Conservation (phyloP, 1,284 basidiomycete species). For the Cystobasidium sp. region DNA sequence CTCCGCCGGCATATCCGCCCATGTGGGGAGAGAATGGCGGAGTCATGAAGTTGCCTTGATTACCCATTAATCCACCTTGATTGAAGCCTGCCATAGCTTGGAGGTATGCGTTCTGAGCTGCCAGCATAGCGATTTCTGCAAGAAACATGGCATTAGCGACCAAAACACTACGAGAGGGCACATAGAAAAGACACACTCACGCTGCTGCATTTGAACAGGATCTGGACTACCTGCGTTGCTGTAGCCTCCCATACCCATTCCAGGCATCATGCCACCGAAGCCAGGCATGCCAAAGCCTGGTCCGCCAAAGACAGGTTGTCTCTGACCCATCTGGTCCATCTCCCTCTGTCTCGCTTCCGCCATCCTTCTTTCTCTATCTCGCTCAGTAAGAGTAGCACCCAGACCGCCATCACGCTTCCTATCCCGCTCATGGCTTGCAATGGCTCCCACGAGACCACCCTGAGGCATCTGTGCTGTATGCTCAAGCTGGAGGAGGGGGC, state of each 20-base stretch:
- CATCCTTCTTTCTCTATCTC: conserved; percentile 85
- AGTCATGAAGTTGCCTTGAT: conserved; percentile 18
- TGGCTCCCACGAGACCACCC: conserved; percentile 91
- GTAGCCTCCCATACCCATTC: conserved; percentile 40
- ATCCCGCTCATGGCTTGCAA: conserved; percentile 92
- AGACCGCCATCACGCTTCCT: conserved; percentile 91
- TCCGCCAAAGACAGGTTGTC: conserved; percentile 53
- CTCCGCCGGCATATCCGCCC: background rate
- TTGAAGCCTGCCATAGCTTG: conserved; percentile 50
- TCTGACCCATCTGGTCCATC: conserved; percentile 78
- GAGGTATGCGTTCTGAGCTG: conserved; percentile 50
- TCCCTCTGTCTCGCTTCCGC: conserved; percentile 81
- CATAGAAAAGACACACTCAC: background rate
- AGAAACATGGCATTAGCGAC: background rate
- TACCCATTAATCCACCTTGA: conserved; percentile 32
- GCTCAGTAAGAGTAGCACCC: conserved; percentile 89
- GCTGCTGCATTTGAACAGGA: conserved; percentile 28
- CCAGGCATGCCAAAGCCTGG: conserved; percentile 48
- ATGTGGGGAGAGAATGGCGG: conserved; percentile 22
- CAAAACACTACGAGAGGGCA: background rate
- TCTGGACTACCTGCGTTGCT: conserved; percentile 2
- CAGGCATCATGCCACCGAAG: conserved; percentile 32
- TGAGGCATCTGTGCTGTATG: conserved; percentile 93
- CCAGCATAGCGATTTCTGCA: conserved; percentile 45
- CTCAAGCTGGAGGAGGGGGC: conserved; percentile 88